phyloP scores from a whole-genome alignment of 2,329 filamentous ascomycete species.

The Pseudogymnoascus sp. region DNA sequence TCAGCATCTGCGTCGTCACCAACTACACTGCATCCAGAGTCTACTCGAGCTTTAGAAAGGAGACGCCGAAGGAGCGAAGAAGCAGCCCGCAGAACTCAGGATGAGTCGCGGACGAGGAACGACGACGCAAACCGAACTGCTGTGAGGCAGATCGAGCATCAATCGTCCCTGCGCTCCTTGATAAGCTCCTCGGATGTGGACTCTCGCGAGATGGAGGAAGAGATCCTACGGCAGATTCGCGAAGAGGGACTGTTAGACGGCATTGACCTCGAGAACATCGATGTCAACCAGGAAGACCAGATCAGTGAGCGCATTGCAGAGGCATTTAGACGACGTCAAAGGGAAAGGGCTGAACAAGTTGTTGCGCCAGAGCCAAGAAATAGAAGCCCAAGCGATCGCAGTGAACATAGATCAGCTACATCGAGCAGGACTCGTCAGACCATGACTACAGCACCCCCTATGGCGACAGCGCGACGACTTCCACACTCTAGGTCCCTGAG shows the following conservation, averaged over 20 bases:
- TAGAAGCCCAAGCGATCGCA: conserved; percentile 32
- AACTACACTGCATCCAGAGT: conserved; percentile 22
- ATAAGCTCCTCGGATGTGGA: conserved; percentile 73
- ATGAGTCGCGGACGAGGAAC: conserved; percentile 19
- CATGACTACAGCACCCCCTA: conserved; percentile 12
- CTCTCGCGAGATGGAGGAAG: conserved; percentile 70
- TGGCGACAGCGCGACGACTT: conserved; percentile 23
- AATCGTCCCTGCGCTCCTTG: conserved; percentile 77
- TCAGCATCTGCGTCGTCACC: not conserved
- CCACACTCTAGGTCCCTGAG: conserved; percentile 40
- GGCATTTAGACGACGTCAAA: conserved; percentile 71
- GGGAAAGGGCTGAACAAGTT: conserved; percentile 43
- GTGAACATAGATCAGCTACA: conserved; percentile 10
- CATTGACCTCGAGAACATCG: conserved; percentile 80
- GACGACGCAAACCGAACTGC: conserved; percentile 22
- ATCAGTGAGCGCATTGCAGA: conserved; percentile 85
- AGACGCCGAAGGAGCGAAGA: conserved; percentile 19
- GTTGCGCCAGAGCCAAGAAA: conserved; percentile 31
- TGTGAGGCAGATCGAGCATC: conserved; percentile 66
- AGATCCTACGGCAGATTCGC: conserved; percentile 82
- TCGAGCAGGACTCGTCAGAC: not conserved
- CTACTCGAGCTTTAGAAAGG: conserved; percentile 23
- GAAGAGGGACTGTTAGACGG: conserved; percentile 82
- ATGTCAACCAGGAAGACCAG: conserved; percentile 76
- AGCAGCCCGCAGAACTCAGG: conserved; percentile 20